Evolutionary conservation across 2,329 filamentous ascomycete genomes (phyloP).

Genomic region (Ophiostoma himal-ulmi): DNA sequence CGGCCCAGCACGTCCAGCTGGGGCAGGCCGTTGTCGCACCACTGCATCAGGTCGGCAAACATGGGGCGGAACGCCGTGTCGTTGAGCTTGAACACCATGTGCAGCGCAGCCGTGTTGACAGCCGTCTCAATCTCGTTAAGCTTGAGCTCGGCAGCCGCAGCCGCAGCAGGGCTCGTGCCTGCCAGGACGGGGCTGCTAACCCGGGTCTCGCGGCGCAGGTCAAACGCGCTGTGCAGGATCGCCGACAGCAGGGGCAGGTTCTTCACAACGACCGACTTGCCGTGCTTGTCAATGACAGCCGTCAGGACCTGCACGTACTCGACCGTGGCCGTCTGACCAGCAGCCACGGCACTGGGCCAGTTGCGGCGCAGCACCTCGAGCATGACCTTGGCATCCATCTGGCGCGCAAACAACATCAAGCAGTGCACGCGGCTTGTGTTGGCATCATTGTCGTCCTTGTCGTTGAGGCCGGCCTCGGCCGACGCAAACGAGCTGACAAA

Average conservation of each 20-base stretch:
- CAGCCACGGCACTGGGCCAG: constrained; percentile 59
- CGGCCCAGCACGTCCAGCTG: constrained; percentile 56
- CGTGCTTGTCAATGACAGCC: constrained; percentile 66
- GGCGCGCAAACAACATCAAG: constrained; percentile 67
- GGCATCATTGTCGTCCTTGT: constrained; percentile 52
- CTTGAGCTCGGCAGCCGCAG: neutral
- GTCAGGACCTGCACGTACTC: constrained; percentile 67
- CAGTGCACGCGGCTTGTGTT: constrained; percentile 62
- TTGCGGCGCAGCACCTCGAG: constrained; percentile 67
- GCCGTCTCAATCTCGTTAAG: constrained; percentile 56
- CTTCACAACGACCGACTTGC: constrained; percentile 73
- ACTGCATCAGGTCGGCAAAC: constrained; percentile 80
- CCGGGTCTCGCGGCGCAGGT: constrained; percentile 53
- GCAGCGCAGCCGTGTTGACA: constrained; percentile 66
- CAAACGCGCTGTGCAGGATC: constrained; percentile 55
- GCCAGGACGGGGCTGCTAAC: neutral
- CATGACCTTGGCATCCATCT: constrained; percentile 69
- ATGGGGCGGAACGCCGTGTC: constrained; percentile 89
- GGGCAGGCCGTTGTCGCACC: constrained; percentile 57
- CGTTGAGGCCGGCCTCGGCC: constrained; percentile 55
- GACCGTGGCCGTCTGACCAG: constrained; percentile 57
- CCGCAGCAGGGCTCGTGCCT: neutral
- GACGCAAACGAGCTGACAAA: constrained; percentile 68
- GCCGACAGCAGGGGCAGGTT: constrained; percentile 64
- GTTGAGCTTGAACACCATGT: constrained; percentile 95